Base-by-base conservation (phyloP, 1,284 basidiomycete genomes). In the Ustilago loliicola region DNA sequence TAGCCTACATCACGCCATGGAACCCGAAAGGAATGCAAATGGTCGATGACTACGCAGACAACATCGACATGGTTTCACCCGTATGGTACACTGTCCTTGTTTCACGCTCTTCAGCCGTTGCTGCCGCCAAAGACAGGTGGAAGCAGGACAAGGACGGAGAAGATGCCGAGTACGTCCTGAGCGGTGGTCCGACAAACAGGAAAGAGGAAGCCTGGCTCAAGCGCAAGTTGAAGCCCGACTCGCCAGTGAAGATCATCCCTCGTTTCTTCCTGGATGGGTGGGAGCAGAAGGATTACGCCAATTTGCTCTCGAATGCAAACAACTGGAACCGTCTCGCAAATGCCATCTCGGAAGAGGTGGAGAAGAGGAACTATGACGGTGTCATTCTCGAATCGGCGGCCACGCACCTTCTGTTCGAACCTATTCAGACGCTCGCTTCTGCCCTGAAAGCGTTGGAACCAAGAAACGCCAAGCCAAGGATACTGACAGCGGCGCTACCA, bases 1-100 rank as follows among this genome's bases (percentile, higher is more conserved):
- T 82, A 2, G 80, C 63, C 25, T 82, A 82, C 48, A 78, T 80
- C 34, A 80, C 80, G 17, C 80, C 80, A 9, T 82, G 80, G 80
- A 76, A 82, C 38, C 5, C 59, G 2, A 40, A 60, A 13, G 80
- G 80, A 3, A 47, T 52, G 11, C 17, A 32, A 13, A 53, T 76
- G 30, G 72, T 67, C 2, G 70, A 74, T 19, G 19, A 58, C 29
- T 78, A 54, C 25, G 42, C 60, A 2, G 59, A 61, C 32, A 79
- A 78, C 47, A 57, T 82, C 53, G 66, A 79, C 58, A 21, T 79
- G 21, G 69, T 82, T 25, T 63, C 73, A 2, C 80, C 80, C 6
- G 75, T 75, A 15, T 82, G 80, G 80, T 79, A 82, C 48, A 80
- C 80, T 17, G 45, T 82, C n/a, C 55, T 74, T 2, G 64, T 68